Base-by-base conservation (phyloP, 2,329 filamentous ascomycete species). In the Verticillium zaregamsianum region DNA sequence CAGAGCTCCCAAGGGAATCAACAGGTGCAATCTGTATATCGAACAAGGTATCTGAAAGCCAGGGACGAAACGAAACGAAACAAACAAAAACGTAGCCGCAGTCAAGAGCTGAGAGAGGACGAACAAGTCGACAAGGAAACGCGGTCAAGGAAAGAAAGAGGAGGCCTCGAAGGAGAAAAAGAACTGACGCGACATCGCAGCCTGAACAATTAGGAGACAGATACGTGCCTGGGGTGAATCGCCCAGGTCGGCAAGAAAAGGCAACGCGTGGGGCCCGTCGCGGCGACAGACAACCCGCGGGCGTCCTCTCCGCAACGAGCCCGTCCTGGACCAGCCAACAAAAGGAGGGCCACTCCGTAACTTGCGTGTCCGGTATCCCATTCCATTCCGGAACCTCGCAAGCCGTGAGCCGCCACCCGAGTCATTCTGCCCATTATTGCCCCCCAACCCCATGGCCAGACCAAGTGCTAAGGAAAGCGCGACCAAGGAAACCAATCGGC, bases 31-130 rank as follows among this genome's bases (percentile, higher is more conserved):
- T 76, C 71, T 75, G 74, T 82, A 81, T 82, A 82, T 84, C 78
- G 81, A 84, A 85, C 82, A 85, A 85, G 82, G 82, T 84, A 84
- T 84, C 80, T 80, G 79, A 76, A 72, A 52, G 45, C 69, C 70
- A 68, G 66, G 67, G 62, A 60, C 66, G 57, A 65, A 68, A 61
- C 63, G 63, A 20, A 65, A 54, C 67, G 62, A 66, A 63, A 68
- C 32, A 57, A 61, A 57, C 32, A 76, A 70, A 65, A 70, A 65
- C 59, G 65, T 61, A 66, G 70, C 69, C 69, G 68, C 33, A 56
- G 60, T 45, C 39, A 60, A 58, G 31, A 61, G 17, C 37, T 61
- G 25, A 49, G 59, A 62, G 54, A 62, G 40, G 35, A 57, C 60
- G 62, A 64, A 40, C 28, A 49, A 60, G 31, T 49, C 58, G 59